phyloP scores from a whole-genome alignment of 192 early-diverging fungal genomes.

The Allomyces macrogynus region DNA sequence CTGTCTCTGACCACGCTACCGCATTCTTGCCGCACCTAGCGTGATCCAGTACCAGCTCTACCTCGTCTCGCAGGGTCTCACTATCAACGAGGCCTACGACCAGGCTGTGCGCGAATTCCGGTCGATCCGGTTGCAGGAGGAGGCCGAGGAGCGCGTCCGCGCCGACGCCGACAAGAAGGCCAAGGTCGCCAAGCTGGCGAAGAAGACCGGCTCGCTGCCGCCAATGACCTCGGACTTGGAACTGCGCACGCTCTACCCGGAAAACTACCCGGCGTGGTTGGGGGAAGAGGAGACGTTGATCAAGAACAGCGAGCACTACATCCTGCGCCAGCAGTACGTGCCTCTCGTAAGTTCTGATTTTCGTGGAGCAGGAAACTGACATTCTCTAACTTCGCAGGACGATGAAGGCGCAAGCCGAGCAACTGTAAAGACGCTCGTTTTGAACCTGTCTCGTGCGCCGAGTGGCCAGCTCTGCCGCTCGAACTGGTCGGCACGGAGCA shows the following conservation, averaged over 20 bases:
- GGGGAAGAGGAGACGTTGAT: not conserved
- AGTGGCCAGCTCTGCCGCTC: too few relatives aligned
- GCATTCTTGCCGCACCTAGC: slow-evolving; percentile 13
- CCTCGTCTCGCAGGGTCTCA: slow-evolving; percentile 44
- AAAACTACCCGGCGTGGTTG: not conserved
- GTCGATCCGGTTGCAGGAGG: slow-evolving; percentile 50
- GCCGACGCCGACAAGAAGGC: not conserved
- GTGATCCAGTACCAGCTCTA: slow-evolving; percentile 70
- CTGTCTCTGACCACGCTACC: not conserved
- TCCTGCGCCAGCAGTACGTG: not conserved
- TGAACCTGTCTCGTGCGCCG: too few relatives aligned
- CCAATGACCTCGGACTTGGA: not conserved
- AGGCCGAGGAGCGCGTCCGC: slow-evolving; percentile 36
- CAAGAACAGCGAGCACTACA: not conserved
- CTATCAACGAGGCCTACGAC: slow-evolving; percentile 58
- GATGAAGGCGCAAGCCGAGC: too few relatives aligned
- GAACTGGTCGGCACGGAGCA: too few relatives aligned
- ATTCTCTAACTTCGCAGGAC: too few relatives aligned
- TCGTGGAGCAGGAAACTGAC: too few relatives aligned
- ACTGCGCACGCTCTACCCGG: not conserved
- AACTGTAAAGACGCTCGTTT: too few relatives aligned
- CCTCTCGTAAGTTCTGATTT: too few relatives aligned
- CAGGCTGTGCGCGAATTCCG: slow-evolving; percentile 65
- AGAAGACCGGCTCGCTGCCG: not conserved
- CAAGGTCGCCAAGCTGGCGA: not conserved